Evolutionary conservation across 495 filamentous ascomycete genomes (phyloP).

Genomic region (Podospora conica): DNA sequence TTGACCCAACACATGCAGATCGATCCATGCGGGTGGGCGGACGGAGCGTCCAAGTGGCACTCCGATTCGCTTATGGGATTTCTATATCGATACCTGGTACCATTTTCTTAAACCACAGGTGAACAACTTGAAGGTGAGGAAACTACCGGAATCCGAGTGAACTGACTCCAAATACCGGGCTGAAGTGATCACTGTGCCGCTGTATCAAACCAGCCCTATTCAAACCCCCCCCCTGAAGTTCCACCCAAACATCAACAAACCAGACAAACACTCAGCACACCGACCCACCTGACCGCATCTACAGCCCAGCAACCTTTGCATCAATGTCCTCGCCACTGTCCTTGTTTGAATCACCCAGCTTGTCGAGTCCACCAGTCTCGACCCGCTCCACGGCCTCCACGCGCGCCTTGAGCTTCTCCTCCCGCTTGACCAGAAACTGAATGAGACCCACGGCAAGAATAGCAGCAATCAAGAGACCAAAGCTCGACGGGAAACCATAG

Average conservation of each 20-base stretch:
- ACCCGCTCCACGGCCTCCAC: neutral
- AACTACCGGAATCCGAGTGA: neutral
- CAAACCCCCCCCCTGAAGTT: neutral
- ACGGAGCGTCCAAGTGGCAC: neutral
- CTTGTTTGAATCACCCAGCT: neutral
- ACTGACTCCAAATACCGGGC: neutral
- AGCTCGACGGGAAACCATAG: constrained; percentile 25
- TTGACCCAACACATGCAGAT: neutral
- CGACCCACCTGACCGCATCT: neutral
- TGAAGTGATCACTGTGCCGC: too few relatives aligned
- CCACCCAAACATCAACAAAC: neutral
- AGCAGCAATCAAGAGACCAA: constrained; percentile 24
- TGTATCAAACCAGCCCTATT: too few relatives aligned
- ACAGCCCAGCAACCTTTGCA: neutral
- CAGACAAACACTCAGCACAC: too few relatives aligned
- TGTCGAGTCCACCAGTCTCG: neutral
- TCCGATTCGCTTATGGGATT: neutral
- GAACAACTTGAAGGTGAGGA: neutral
- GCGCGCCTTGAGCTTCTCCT: constrained; percentile 7
- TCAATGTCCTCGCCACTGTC: constrained; percentile 4
- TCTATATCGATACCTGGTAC: neutral
- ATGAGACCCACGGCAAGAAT: constrained; percentile 20
- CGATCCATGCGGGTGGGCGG: neutral
- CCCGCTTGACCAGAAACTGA: constrained; percentile 18
- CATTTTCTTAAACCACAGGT: neutral